Conservation (phyloP, 2,329 filamentous ascomycete genomes). For the Exophiala aquamarina region DNA sequence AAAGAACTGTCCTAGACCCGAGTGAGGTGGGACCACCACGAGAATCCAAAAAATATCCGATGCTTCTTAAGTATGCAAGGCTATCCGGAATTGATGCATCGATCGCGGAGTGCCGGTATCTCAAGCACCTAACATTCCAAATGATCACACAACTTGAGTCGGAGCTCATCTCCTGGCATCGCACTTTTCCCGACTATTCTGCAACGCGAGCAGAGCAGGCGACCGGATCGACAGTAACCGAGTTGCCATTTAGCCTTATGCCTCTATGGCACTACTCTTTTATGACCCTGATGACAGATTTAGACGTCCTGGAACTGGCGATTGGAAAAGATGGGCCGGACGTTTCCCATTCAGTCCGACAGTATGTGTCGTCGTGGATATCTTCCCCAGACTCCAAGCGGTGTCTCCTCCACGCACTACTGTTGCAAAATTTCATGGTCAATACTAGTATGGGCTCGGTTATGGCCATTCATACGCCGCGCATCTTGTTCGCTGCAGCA, state of each 20-base stretch:
- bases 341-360: neutral
- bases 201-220: neutral
- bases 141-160: constrained; percentile 12
- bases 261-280: constrained; percentile 17
- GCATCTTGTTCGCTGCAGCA: constrained; percentile 15
- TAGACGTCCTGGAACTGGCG: constrained; percentile 9
- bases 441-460: constrained; percentile 5
- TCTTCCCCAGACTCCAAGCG: constrained; percentile 11
- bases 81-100: constrained; percentile 17
- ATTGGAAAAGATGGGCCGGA: constrained; percentile 9
- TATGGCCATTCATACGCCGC: constrained; percentile 10
- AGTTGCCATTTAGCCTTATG: constrained; percentile 13
- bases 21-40: neutral
- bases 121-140: constrained; percentile 7
- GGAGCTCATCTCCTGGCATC: constrained; percentile 13
- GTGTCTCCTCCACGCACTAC: constrained; percentile 11
- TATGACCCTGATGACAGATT: constrained; percentile 9
- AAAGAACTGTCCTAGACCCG: neutral
- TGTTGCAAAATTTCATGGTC: constrained; percentile 12
- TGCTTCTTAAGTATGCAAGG: constrained; percentile 12
- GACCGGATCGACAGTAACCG: neutral
- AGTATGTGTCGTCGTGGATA: constrained; percentile 12
- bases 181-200: constrained; percentile 2
- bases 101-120: constrained; percentile 13
- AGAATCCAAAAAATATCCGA: neutral